Percentiles rank a stretch among this genome's conserved stretches.
Evolutionary conservation across 2,329 filamentous ascomycete species (phyloP).

Genomic region (Phaeosphaeria sp.): DNA sequence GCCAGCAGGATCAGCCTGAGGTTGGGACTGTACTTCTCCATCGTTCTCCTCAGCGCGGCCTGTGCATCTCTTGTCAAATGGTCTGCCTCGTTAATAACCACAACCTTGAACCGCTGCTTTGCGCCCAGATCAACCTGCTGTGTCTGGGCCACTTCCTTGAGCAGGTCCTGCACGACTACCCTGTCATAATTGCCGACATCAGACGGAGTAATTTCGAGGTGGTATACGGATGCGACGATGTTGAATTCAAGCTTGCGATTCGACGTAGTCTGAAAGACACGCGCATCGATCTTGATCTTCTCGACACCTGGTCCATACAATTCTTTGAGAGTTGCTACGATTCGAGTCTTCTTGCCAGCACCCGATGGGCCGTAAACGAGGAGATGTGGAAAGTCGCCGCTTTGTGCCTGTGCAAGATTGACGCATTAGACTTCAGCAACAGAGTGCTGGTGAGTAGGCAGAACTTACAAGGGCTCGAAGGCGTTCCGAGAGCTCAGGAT

Average conservation of each 20-base stretch:
- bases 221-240: slow-evolving; percentile 95
- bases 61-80: slow-evolving; percentile 93
- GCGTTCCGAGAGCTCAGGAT: slow-evolving; percentile 84
- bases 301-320: slow-evolving; percentile 96
- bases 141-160: slow-evolving; percentile 98
- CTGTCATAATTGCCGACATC: slow-evolving; percentile 97
- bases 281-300: slow-evolving; percentile 99
- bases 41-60: slow-evolving; percentile 89
- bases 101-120: slow-evolving; percentile 94
- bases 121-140: slow-evolving; percentile 96
- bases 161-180: slow-evolving; percentile 91
- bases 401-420: slow-evolving; percentile 73
- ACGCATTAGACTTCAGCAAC: slow-evolving; percentile 13
- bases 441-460: neutral
- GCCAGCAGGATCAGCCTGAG: slow-evolving; percentile 88
- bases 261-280: slow-evolving; percentile 92
- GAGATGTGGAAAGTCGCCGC: slow-evolving; percentile 95
- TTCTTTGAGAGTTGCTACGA: slow-evolving; percentile 93
- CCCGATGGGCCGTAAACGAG: slow-evolving; percentile 96
- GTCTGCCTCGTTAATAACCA: slow-evolving; percentile 98
- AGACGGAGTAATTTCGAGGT: slow-evolving; percentile 96
- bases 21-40: slow-evolving; percentile 99
- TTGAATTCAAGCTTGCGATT: slow-evolving; percentile 99
- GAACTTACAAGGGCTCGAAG: slow-evolving; percentile 79
- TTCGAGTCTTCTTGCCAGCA: slow-evolving; percentile 96